Conservation (phyloP, 331 rosid genomes). For the Cydonia oblonga region DNA sequence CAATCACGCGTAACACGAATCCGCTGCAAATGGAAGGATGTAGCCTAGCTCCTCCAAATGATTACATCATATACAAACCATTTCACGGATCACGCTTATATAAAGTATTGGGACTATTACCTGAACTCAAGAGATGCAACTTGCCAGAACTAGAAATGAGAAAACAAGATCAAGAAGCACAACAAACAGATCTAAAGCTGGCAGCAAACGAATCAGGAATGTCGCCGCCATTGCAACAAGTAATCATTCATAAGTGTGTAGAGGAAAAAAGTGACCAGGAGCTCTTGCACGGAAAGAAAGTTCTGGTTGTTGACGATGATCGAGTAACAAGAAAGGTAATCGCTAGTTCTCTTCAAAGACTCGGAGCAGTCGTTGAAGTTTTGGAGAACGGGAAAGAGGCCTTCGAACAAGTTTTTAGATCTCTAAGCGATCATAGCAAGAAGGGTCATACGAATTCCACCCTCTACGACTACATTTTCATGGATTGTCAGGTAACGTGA, state of each 20-base stretch:
- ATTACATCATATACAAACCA: slow-evolving; percentile 4
- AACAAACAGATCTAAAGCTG: not conserved
- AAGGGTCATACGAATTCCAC: not conserved
- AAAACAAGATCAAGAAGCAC: not conserved
- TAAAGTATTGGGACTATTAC: slow-evolving; percentile 15
- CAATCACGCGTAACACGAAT: not conserved
- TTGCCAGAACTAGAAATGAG: not conserved
- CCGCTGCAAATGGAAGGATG: not conserved
- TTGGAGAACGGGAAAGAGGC: slow-evolving; percentile 18
- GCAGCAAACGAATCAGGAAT: not conserved
- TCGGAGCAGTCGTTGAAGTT: slow-evolving; percentile 16
- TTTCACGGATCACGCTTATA: slow-evolving; percentile 16
- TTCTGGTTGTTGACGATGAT: slow-evolving; percentile 14
- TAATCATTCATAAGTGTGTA: not conserved
- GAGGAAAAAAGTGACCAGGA: not conserved
- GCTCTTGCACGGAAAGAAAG: slow-evolving; percentile 11
- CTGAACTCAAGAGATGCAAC: slow-evolving; percentile 7
- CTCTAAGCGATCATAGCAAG: not conserved
- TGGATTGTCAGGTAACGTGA: slow-evolving; percentile 20
- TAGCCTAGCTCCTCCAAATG: not conserved
- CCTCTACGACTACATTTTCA: slow-evolving; percentile 18
- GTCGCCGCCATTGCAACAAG: not conserved
- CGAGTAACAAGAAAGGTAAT: not conserved
- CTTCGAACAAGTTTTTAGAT: not conserved
- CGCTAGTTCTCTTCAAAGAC: not conserved